Base-by-base conservation (phyloP, 208 protist species). In the Trypanosoma brucei region DNA sequence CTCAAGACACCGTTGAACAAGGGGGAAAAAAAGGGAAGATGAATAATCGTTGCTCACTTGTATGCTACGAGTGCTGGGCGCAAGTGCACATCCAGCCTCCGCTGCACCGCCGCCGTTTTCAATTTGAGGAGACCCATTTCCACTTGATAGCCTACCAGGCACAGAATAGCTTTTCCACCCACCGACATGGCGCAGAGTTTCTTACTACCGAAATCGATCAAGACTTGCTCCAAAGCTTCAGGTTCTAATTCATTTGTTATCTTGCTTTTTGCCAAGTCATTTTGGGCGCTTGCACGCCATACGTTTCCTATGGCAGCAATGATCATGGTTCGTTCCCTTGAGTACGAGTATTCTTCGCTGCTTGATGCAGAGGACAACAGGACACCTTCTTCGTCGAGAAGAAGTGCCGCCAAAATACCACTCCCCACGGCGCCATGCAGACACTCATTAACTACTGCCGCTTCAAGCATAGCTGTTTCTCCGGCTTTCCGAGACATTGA, bases 71-170 rank as follows among this genome's bases (percentile, higher is more conserved):
- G 72, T 3, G 86, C 75, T 31, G 81, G 77, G 14, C 80, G 79
- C 52, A 94, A 64, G 9, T 85, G 51, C 0, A 44, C n/a, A 55
- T 92, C 83, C 0, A 95, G 70, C 44, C 54, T 71, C 9, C 76
- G 70, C 62, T 93, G 86, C 58, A 95, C 59, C 0, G 78, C 68
- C 3, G 83, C 79, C 11, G 89, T 87, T 55, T 87, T 87, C 42
- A 95, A 67, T 63, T 95, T 95, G 39, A 95, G 62, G 48, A 84
- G 50, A 0, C 89, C 89, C 52, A 91, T 81, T 55, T 86, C 78
- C 31, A 95, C 49, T 39, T 57, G 62, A 0, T 50, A 45, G 1
- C 78, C 73, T 2, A 91, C 61, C 9, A 91, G 42, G 40, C 73
- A 81, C 35, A 93, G 62, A 55, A 91, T 76, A 7, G 74, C 80